Base-by-base conservation (phyloP, 164 flowering plant genomes). In the Annona squamosa region DNA sequence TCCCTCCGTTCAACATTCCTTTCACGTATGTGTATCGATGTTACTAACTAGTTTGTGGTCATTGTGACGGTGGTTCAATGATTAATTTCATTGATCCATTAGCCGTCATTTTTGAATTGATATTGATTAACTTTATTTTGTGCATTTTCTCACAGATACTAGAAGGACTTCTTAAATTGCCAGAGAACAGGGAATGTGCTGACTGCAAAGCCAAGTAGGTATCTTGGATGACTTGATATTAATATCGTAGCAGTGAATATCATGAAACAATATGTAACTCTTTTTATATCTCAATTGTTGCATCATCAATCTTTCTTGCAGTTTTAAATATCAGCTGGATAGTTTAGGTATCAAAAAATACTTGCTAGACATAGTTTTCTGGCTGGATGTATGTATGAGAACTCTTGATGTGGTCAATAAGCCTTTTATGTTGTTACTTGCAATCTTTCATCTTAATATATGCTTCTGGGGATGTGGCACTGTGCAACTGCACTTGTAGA, bases 151-250 rank as follows among this genome's bases (percentile, higher is more conserved):
- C 80, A 80, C 84, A 88, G 91, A 81, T 86, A 48, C 62, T 88
- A 45, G 90, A 88, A 76, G 86, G 90, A 26, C 89, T 88, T 77
- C 87, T 88, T 65, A 88, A 85, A 73, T 79, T 82, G 66, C 86
- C 91, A 42, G 90, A 88, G 84, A 88, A 87, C 70, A 85, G 88
- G 77, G 91, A 88, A 73, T 87, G 91, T 71, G 91, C 90, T 43
- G 91, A 88, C 79, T 88, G 91, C 80, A 88, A 85, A 80, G 73
- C 80, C 78, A 88, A 87, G 92, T 88, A 85, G 63, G 91, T 75
- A 63, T 68, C 44, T 67, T 10, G 26, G 48, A 65, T 7, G 47
- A 63, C 67, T 19, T 12, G n/a, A 48, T 17, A 69, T 46, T 3
- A 62, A 17, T 2, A 43, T 46, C 46, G 16, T 10, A 19, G 37